Evolutionary conservation across 495 filamentous ascomycete species (phyloP).

Genomic region (Penicillium ochrochloron): DNA sequence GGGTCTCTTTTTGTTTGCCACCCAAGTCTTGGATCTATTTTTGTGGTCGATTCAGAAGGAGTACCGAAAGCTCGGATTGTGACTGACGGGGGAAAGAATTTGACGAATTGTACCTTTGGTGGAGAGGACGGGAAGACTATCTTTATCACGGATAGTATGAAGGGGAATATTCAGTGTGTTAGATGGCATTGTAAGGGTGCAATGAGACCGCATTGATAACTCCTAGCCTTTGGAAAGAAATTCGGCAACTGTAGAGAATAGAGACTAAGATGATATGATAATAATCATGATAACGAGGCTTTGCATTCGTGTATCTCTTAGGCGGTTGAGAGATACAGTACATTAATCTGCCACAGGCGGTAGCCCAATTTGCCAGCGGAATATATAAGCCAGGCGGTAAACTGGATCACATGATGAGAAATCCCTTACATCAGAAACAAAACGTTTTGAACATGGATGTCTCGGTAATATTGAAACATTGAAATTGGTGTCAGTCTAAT

Average conservation of each 20-base stretch:
- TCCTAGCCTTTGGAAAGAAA: neutral
- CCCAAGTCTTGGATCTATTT: slow-evolving; percentile 31
- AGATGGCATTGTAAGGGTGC: slow-evolving; percentile 29
- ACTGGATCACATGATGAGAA: too few relatives aligned
- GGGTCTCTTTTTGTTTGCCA: slow-evolving; percentile 35
- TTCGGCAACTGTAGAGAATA: neutral
- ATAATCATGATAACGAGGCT: too few relatives aligned
- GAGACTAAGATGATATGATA: neutral
- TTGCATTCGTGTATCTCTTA: too few relatives aligned
- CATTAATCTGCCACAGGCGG: too few relatives aligned
- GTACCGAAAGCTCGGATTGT: slow-evolving; percentile 33
- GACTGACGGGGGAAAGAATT: slow-evolving; percentile 25
- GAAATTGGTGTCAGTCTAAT: neutral
- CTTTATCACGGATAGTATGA: slow-evolving; percentile 36
- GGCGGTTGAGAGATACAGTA: too few relatives aligned
- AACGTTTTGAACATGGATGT: too few relatives aligned
- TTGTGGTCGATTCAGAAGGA: slow-evolving; percentile 31
- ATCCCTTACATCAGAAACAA: too few relatives aligned
- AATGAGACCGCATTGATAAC: neutral
- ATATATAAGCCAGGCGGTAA: too few relatives aligned
- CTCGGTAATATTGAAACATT: neutral
- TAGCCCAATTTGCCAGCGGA: too few relatives aligned
- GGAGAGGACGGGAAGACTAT: slow-evolving; percentile 29
- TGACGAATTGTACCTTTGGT: slow-evolving; percentile 37
- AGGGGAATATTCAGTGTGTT: slow-evolving; percentile 27